phyloP scores from a whole-genome alignment of 2,329 filamentous ascomycete species.

The Aspergillus oerlinghausenensis region DNA sequence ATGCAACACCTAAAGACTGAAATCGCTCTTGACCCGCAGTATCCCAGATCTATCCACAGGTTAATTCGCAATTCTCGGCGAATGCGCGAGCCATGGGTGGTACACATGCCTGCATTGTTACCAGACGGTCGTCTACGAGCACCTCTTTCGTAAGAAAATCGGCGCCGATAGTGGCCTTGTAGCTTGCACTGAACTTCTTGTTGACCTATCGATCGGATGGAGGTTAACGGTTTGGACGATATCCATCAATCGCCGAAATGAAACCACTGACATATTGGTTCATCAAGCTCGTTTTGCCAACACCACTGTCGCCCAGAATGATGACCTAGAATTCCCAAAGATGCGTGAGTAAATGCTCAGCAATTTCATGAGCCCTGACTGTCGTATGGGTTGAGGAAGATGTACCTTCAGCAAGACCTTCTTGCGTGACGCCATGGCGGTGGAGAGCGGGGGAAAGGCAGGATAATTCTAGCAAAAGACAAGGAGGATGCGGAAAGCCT shows the following conservation, averaged over 20 bases:
- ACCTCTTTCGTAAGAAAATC: constrained; percentile 99
- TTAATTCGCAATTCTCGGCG: constrained; percentile 2
- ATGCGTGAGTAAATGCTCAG: constrained; percentile 6
- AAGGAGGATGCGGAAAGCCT: constrained; percentile 2
- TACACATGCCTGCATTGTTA: constrained; percentile 84
- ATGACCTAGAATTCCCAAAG: constrained; percentile 66
- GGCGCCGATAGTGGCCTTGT: constrained; percentile 98
- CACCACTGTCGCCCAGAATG: constrained; percentile 96
- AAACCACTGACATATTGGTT: constrained; percentile 91
- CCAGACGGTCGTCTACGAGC: constrained; percentile 89
- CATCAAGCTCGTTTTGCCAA: constrained; percentile 99
- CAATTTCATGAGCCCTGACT: background rate
- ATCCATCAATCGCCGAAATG: background rate
- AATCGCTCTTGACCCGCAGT: constrained; percentile 96
- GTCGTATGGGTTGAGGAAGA: constrained; percentile 7
- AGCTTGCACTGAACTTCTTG: constrained; percentile 99
- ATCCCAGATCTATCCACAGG: constrained; percentile 74
- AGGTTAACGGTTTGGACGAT: constrained; percentile 12
- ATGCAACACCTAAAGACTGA: constrained; percentile 93
- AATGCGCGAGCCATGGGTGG: background rate
- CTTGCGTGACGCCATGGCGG: constrained; percentile 71
- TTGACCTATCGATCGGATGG: constrained; percentile 66
- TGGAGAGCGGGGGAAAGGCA: constrained; percentile 1
- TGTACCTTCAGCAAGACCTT: constrained; percentile 85
- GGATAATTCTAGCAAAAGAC: background rate